Conservation (phyloP, 352 stramenopile species). For the Globisporangium paroecandrum region DNA sequence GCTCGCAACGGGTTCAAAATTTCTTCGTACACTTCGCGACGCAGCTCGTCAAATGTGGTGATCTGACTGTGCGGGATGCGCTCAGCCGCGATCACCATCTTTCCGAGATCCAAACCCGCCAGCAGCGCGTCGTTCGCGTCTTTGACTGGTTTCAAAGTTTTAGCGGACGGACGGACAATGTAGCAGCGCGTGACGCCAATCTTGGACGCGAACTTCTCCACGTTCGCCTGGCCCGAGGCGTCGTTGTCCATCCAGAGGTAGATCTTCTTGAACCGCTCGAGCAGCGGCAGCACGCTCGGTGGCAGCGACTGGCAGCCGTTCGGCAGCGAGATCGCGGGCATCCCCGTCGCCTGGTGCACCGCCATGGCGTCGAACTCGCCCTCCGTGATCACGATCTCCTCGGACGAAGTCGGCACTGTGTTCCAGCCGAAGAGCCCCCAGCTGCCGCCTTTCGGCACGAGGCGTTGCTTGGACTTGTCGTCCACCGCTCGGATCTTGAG, state of each 20-base stretch:
- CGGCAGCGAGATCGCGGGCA: conserved; percentile 92
- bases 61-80: conserved; percentile 92
- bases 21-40: conserved; percentile 92
- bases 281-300: conserved; percentile 91
- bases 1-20: conserved; percentile 94
- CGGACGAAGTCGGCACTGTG: conserved; percentile 85
- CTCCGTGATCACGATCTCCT: conserved; percentile 96
- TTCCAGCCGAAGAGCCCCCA: conserved; percentile 99
- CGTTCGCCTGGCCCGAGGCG: conserved; percentile 89
- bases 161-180: conserved; percentile 80
- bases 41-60: conserved; percentile 91
- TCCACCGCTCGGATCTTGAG: conserved; percentile 84
- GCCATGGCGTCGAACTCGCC: conserved; percentile 97
- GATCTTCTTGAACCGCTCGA: conserved; percentile 97
- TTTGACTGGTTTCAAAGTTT: conserved; percentile 65
- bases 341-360: conserved; percentile 94
- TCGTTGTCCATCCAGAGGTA: conserved; percentile 99
- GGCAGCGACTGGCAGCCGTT: conserved; percentile 97
- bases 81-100: conserved; percentile 80
- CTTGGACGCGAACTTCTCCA: conserved; percentile 96
- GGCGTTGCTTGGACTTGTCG: conserved; percentile 84
- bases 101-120: conserved; percentile 82
- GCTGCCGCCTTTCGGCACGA: conserved; percentile 90
- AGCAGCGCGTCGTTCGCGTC: conserved; percentile 98
- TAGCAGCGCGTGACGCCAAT: conserved; percentile 90